Conservation (phyloP, 352 stramenopile species). For the Phytophthora quininea region DNA sequence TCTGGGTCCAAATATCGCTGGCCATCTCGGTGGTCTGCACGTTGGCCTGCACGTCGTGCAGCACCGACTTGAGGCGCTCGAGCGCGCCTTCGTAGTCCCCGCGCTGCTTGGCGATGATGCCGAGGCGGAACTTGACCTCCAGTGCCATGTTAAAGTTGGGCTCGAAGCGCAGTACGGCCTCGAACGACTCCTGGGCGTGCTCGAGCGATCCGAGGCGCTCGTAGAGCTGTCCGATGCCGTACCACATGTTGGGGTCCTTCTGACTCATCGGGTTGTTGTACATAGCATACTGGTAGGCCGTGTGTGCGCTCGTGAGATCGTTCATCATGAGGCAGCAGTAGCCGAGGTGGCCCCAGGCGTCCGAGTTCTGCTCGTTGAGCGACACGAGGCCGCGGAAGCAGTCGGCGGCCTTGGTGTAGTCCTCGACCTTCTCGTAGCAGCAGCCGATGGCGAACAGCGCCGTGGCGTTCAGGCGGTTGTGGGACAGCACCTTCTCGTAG, state of each 20-base stretch:
- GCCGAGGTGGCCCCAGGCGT: constrained; percentile 83
- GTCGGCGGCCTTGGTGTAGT: constrained; percentile 88
- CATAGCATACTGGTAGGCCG: constrained; percentile 89
- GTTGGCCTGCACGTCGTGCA: constrained; percentile 81
- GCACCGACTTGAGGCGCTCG: constrained; percentile 84
- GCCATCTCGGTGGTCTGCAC: constrained; percentile 86
- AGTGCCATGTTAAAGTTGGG: constrained; percentile 89
- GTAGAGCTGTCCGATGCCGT: constrained; percentile 88
- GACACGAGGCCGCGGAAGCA: constrained; percentile 87
- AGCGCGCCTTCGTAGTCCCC: constrained; percentile 81
- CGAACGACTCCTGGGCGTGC: constrained; percentile 86
- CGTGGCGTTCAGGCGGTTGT: constrained; percentile 86
- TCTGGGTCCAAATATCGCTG: constrained; percentile 88
- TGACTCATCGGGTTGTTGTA: constrained; percentile 91
- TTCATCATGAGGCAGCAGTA: constrained; percentile 92
- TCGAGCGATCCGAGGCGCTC: constrained; percentile 83
- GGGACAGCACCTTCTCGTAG: constrained; percentile 88
- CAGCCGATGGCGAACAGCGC: constrained; percentile 86
- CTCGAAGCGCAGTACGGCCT: constrained; percentile 84
- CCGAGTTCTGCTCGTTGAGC: constrained; percentile 85
- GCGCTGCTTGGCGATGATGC: constrained; percentile 87
- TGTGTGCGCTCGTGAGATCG: constrained; percentile 86
- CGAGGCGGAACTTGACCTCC: constrained; percentile 86
- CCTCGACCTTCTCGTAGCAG: constrained; percentile 88
- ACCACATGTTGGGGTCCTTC: constrained; percentile 89